Conservation (phyloP, 768 basidiomycete species). For the Cyclocybe cylindracea region DNA sequence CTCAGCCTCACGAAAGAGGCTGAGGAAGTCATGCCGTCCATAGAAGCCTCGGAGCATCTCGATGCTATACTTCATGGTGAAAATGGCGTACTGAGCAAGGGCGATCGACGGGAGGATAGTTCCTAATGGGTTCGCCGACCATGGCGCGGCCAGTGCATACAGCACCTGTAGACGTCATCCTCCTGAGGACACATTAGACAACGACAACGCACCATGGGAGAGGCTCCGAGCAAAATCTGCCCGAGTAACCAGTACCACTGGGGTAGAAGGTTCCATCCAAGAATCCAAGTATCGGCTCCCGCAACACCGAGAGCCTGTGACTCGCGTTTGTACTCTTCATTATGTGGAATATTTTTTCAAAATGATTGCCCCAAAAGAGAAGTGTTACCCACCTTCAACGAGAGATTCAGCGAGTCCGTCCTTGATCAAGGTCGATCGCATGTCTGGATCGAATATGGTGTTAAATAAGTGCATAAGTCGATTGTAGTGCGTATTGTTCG, state of each 20-base stretch:
- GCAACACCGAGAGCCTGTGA: conserved; percentile 30
- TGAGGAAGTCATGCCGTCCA: conserved; percentile 21
- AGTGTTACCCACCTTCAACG: conserved; percentile 25
- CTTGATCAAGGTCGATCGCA: conserved; percentile 34
- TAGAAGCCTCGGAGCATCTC: conserved; percentile 19
- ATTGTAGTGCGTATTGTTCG: conserved; percentile 34
- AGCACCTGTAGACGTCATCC: conserved; percentile 14
- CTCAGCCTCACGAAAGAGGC: not conserved
- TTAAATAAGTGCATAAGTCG: conserved; percentile 38
- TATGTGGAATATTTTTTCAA: not conserved
- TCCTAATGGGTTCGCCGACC: conserved; percentile 18
- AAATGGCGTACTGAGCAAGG: conserved; percentile 33
- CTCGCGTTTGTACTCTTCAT: conserved; percentile 35
- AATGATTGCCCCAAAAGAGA: not conserved
- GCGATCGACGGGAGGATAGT: conserved; percentile 32
- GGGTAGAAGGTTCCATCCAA: conserved; percentile 29
- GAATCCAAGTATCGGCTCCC: conserved; percentile 26
- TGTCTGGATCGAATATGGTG: conserved; percentile 36
- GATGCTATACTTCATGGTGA: conserved; percentile 16
- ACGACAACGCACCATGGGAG: conserved; percentile 32
- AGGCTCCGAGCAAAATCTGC: conserved; percentile 26
- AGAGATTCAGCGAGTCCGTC: conserved; percentile 36
- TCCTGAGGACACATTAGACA: not conserved
- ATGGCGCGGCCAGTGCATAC: conserved; percentile 20
- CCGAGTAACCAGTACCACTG: conserved; percentile 41